These are phyloP conservation scores for Ascoidea rubescens DNA, from an alignment of 805 yeast genomes.

Conservation along the genomic window DNA sequence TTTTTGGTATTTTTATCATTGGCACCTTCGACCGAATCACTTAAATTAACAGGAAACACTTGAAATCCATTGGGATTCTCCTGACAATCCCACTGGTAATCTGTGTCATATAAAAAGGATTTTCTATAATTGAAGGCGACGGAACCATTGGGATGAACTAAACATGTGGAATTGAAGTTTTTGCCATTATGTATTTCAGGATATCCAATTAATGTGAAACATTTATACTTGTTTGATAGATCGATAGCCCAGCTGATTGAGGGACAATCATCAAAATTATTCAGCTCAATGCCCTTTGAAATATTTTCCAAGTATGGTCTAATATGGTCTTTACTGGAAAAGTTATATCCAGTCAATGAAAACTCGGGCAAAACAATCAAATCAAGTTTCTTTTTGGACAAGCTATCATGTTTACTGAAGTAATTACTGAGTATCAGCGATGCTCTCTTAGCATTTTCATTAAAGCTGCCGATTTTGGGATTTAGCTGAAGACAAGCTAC, in stretches of 20 bases:
- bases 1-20: constrained; percentile 13
- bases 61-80: constrained; percentile 55
- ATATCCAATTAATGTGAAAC: constrained; percentile 70
- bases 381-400: constrained; percentile 29
- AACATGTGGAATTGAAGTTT: constrained; percentile 59
- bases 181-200: constrained; percentile 38
- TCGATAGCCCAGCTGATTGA: constrained; percentile 42
- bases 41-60: constrained; percentile 29
- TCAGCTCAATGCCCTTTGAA: constrained; percentile 1
- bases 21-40: constrained; percentile 10
- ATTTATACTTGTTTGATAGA: constrained; percentile 32
- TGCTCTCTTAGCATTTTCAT: constrained; percentile 37
- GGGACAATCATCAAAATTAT: constrained; percentile 23
- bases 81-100: constrained; percentile 64
- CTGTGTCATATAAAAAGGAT: constrained; percentile 64
- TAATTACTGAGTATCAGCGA: constrained; percentile 22
- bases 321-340: constrained; percentile 30
- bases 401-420: constrained; percentile 11
- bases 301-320: constrained; percentile 41
- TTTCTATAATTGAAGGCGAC: constrained; percentile 59
- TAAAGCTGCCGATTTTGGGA: constrained; percentile 46
- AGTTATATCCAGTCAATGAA: constrained; percentile 77
- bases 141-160: constrained; percentile 45
- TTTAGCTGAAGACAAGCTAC: constrained; percentile 36
- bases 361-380: constrained; percentile 73